Evolutionary conservation across 192 early-diverging fungal genomes (phyloP), one percentile per base, ranked within the genome.

Genomic region (Coemansia sp.): DNA sequence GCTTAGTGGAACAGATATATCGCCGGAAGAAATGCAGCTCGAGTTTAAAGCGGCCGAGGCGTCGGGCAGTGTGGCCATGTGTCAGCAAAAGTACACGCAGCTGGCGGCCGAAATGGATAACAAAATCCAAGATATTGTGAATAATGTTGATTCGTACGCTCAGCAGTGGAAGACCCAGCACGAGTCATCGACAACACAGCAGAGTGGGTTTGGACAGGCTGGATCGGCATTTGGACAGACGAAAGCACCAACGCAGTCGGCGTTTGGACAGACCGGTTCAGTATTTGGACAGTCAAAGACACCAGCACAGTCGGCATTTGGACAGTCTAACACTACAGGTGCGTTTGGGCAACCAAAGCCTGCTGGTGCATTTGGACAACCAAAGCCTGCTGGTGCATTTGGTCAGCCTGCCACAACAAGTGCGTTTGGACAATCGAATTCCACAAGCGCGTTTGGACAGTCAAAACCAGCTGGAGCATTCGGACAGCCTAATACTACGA

Each of bases 21-120:
- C 83, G 50, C 84, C 81, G 12, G 88, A 90, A 66, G 88, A 90
- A 51, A 74, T 82, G 58, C 75, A 86, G 8, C 47, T 86, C 7
- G 74, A 81, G 28, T 87, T 79, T 49, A 80, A 78, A 37, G 31
- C 64, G 55, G 70, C 63, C 4, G 38, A 54, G 14, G 40, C 28
- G 5, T 37, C 63, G 25, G 46, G 56, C n/a, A 31, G 31, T 12
- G 21, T 66, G 3, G 20, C 31, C 3, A 56, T 42, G 38, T 77
- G 56, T 26, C 57, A 77, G 57, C 62, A 64, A 63, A 70, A 73
- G 56, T 73, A 73, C 42, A 60, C 58, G 9, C 63, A 60, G 51
- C 54, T 73, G 36, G 67, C 53, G 0, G 24, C 11, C 6, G 61
- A 65, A 21, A 57, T 71, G 26, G 60, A 67, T 34, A 23, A 49